Base-by-base conservation (phyloP, 805 yeast species). In the Starmerella lactis-condensi region DNA sequence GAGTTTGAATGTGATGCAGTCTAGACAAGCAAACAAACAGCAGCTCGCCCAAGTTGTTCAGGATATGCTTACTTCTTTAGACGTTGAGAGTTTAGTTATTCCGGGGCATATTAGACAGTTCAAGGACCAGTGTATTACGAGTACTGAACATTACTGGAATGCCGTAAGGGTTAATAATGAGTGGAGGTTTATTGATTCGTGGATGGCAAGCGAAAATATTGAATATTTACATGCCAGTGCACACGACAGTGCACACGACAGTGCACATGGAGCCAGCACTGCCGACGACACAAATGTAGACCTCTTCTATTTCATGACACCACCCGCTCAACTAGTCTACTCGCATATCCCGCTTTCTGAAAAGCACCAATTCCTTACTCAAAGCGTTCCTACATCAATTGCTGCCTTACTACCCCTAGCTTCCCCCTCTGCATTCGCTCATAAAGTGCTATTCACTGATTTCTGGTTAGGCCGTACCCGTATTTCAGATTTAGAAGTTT, bases 291-390 rank as follows among this genome's bases (percentile, higher is more conserved):
- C 40, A 44, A 17, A 45, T 46, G 29, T 60, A 17, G 33, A 68
- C 36, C 65, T 68, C 30, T 74, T 70, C 47, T 89, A 78, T 52
- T 85, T 83, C 53, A 53, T 89, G 37, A 59, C 76, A 2, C 69
- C 72, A 41, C 98, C 98, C 1, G 54, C 72, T 33, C 67, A 71
- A 34, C 48, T 81, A 25, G 67, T 89, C 11, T 75, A 74, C 39
- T 76, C 95, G 0, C 98, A 89, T 52, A 70, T 81, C 28, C 96
- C 98, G 10, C 62, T 70, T 12, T 70, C 70, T 35, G 69, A 69
- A 26, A 74, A 69, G 37, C 74, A 77, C 40, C 98, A 89, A 52
- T 93, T 78, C 54, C 67, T 85, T 14, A 21, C 18, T 5, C 96
- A 95, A 4, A 78, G 91, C 3, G 57, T 85, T 38, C 83, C 78